Evolutionary conservation across 352 stramenopile species (phyloP).

Genomic region (Phytophthora pinifolia): DNA sequence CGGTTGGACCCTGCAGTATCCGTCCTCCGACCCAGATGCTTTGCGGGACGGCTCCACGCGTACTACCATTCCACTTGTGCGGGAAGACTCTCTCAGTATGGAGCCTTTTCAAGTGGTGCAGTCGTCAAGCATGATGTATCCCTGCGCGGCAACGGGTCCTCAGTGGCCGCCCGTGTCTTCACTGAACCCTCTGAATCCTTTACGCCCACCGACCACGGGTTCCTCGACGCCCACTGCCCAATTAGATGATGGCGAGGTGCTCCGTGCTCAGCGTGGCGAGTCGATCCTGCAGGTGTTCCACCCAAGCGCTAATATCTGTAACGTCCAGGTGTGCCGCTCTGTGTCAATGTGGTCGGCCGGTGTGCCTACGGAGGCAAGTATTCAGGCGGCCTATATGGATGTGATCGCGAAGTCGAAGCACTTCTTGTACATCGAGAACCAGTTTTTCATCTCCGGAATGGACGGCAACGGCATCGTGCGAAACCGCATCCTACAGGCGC

Average conservation of each 20-base stretch:
- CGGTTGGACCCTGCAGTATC: constrained; percentile 74
- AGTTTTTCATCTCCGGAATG: constrained; percentile 91
- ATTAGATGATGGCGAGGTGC: constrained; percentile 50
- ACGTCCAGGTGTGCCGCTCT: constrained; percentile 81
- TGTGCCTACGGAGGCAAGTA: constrained; percentile 78
- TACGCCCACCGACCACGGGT: constrained; percentile 26
- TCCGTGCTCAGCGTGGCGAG: constrained; percentile 58
- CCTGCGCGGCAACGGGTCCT: constrained; percentile 31
- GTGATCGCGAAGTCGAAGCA: constrained; percentile 78
- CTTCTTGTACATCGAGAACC: constrained; percentile 93
- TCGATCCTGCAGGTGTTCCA: constrained; percentile 73
- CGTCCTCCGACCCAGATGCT: constrained; percentile 52
- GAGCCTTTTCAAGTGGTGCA: constrained; percentile 58
- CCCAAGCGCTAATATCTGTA: constrained; percentile 72
- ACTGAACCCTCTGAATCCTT: constrained; percentile 35
- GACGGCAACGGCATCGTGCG: constrained; percentile 73
- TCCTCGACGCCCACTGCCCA: constrained; percentile 11
- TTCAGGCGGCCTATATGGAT: constrained; percentile 84
- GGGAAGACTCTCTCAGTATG: constrained; percentile 63
- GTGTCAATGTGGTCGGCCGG: constrained; percentile 89
- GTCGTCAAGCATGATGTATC: constrained; percentile 36
- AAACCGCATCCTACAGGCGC: constrained; percentile 81
- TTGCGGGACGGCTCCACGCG: constrained; percentile 34
- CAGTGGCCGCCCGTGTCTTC: constrained; percentile 29
- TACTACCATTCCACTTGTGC: constrained; percentile 48